phyloP scores from a whole-genome alignment of 2,329 filamentous ascomycete genomes.

The Aureobasidium mangrovei region DNA sequence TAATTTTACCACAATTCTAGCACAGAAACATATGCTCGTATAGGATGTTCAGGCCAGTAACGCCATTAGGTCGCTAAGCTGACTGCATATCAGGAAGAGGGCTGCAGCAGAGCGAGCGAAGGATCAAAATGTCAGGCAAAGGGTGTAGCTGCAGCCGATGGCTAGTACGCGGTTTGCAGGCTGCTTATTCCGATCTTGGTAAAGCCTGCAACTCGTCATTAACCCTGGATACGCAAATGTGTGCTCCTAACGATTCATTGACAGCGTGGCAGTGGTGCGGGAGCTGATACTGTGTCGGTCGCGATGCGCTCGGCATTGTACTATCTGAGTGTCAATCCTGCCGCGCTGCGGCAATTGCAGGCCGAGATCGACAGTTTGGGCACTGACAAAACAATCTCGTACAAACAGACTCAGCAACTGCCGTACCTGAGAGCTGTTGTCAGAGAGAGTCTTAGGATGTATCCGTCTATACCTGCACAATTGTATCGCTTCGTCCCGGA shows the following conservation, averaged over 20 bases:
- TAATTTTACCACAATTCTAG: too few species aligned
- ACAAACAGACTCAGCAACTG: slow-evolving; percentile 23
- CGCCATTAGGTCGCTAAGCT: not conserved
- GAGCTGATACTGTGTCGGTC: slow-evolving; percentile 13
- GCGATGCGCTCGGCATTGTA: slow-evolving; percentile 7
- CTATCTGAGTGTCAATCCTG: not conserved
- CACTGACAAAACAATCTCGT: not conserved
- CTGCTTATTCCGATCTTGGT: too few species aligned
- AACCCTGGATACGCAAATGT: too few species aligned
- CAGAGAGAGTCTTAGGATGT: not conserved
- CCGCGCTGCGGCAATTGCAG: not conserved
- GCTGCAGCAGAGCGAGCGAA: not conserved
- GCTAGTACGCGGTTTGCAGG: too few species aligned
- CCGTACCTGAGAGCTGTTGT: slow-evolving; percentile 5
- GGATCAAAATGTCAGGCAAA: too few species aligned
- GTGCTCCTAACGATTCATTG: not conserved
- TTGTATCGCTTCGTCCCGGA: slow-evolving; percentile 25
- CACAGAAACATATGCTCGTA: too few species aligned
- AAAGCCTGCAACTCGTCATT: too few species aligned
- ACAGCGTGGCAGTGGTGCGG: slow-evolving; percentile 2
- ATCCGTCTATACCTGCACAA: not conserved
- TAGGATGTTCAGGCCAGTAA: too few species aligned
- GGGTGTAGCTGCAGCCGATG: too few species aligned
- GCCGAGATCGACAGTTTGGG: slow-evolving; percentile 2
- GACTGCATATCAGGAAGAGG: not conserved